These are phyloP conservation scores for Grosmannia serpens DNA, from an alignment of 2,329 filamentous ascomycete genomes.

Conservation along the genomic window DNA sequence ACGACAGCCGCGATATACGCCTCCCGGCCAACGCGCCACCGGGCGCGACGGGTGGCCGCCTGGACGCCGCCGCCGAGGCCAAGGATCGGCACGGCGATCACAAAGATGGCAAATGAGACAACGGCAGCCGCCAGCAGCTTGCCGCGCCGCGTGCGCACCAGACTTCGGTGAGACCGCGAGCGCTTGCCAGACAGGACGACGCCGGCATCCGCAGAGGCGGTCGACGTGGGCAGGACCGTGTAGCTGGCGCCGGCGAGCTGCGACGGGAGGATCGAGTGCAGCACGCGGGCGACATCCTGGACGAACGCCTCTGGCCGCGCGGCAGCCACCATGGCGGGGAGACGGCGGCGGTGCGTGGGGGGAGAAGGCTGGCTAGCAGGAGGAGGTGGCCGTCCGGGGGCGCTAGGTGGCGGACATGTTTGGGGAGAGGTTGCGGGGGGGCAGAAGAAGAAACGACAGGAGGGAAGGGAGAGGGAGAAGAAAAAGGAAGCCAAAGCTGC, in stretches of 20 bases:
- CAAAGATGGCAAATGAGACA: not conserved
- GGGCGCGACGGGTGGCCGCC: not conserved
- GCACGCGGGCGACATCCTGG: not conserved
- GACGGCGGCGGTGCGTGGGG: not conserved
- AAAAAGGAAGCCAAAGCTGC: not conserved
- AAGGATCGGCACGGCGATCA: not conserved
- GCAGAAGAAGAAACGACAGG: not conserved
- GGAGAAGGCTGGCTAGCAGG: not conserved
- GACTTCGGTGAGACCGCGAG: not conserved
- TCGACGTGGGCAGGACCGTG: not conserved
- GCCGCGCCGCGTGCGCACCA: not conserved
- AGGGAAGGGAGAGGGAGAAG: not conserved
- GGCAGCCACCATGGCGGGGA: not conserved
- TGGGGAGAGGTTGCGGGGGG: not conserved
- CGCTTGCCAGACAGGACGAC: not conserved
- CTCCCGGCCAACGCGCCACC: constrained; percentile 4
- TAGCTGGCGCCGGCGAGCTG: not conserved
- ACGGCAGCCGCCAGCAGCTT: not conserved
- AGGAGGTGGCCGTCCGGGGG: not conserved
- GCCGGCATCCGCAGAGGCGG: not conserved
- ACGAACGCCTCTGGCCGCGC: not conserved
- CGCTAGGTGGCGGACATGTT: not conserved
- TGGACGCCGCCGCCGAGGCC: not conserved
- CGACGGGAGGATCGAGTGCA: not conserved
- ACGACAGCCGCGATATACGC: constrained; percentile 11